Evolutionary conservation across 1,284 basidiomycete species (phyloP).

Genomic region (Trichosporon inkin): DNA sequence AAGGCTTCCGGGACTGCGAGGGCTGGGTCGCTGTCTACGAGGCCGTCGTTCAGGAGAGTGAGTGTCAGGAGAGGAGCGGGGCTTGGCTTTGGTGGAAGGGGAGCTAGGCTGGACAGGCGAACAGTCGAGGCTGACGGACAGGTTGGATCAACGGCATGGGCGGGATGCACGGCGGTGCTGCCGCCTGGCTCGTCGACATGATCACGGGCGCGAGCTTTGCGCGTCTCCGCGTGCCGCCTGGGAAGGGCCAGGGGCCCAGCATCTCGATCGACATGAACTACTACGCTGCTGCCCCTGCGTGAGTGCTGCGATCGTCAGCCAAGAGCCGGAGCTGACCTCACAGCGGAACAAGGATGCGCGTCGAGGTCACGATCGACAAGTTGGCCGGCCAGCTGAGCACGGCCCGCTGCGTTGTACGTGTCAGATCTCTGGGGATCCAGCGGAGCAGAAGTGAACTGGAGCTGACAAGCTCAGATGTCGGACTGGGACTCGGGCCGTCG

Average conservation of each 20-base stretch:
- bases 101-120: background rate
- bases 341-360: conserved; percentile 13
- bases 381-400: conserved; percentile 6
- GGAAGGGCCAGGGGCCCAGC: conserved; percentile 34
- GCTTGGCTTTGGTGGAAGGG: conserved; percentile 8
- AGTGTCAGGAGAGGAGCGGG: background rate
- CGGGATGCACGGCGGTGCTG: conserved; percentile 35
- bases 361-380: conserved; percentile 9
- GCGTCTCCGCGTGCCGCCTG: conserved; percentile 22
- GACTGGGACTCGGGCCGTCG: conserved; percentile 10
- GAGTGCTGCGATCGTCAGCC: background rate
- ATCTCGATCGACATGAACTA: conserved; percentile 33
- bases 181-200: conserved; percentile 36
- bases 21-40: conserved; percentile 11
- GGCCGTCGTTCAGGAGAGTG: conserved; percentile 10
- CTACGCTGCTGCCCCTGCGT: conserved; percentile 22
- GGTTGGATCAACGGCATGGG: conserved; percentile 35
- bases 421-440: no score
- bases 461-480: conserved; percentile 2
- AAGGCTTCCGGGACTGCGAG: conserved; percentile 10
- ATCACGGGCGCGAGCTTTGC: conserved; percentile 6
- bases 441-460: no score
- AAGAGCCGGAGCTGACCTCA: background rate
- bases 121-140: conserved; percentile 9
- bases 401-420: conserved; percentile 13